Evolutionary conservation across 2,329 filamentous ascomycete species (phyloP).

Genomic region (Colletotrichum sublineola): DNA sequence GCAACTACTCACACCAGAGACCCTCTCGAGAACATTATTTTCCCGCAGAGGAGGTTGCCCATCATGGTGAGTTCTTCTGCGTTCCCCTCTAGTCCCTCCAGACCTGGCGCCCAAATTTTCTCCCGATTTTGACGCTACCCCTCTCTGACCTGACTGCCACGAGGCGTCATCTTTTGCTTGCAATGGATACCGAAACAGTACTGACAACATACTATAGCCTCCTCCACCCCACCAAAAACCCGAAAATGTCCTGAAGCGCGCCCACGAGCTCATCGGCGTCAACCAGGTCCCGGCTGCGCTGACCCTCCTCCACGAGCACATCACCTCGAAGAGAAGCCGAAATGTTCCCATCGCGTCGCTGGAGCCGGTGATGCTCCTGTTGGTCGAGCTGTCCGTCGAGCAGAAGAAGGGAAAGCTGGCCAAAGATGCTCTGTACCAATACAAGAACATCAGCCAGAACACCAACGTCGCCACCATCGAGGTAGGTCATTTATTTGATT

Average conservation of each 20-base stretch:
- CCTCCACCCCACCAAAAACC: conserved; percentile 97
- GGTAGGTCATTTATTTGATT: conserved; percentile 60
- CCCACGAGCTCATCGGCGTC: conserved; percentile 98
- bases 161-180: conserved; percentile 30
- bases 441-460: conserved; percentile 99
- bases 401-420: conserved; percentile 98
- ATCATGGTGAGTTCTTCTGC: conserved; percentile 46
- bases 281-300: conserved; percentile 93
- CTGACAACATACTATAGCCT: conserved; percentile 69
- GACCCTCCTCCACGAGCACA: conserved; percentile 97
- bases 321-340: conserved; percentile 96
- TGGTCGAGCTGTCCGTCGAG: conserved; percentile 97
- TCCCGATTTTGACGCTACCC: conserved; percentile 36
- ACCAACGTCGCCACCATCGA: conserved; percentile 98
- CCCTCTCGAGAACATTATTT: conserved; percentile 52
- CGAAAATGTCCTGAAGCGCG: conserved; percentile 99
- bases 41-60: conserved; percentile 63
- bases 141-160: conserved; percentile 73
- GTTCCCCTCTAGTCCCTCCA: background rate
- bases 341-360: conserved; percentile 96
- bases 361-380: conserved; percentile 98
- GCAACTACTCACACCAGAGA: conserved; percentile 51
- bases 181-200: conserved; percentile 39
- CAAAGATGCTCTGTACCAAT: conserved; percentile 99
- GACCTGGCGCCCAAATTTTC: conserved; percentile 22